A percentile compares a stretch with the other conserved stretches of the same genome.
Evolutionary conservation across 2,329 filamentous ascomycete species (phyloP).

Genomic region (Verticillium isaacii): DNA sequence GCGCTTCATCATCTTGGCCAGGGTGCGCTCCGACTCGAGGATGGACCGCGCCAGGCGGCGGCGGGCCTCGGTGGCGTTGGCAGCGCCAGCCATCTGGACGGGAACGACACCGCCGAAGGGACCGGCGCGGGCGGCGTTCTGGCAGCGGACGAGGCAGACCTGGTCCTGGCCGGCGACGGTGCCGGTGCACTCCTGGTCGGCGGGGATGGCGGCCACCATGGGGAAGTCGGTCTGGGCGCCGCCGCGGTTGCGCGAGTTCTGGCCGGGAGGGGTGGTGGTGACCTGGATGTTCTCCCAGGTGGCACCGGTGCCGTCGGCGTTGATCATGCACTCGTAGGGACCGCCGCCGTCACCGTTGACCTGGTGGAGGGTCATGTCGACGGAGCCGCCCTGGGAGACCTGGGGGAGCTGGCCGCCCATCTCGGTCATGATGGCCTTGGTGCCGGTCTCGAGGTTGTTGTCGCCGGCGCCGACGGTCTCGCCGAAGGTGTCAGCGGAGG

Average conservation of each 20-base stretch:
- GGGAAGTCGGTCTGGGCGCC: slow-evolving; percentile 39
- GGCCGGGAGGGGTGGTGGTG: slow-evolving; percentile 46
- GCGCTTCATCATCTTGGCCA: slow-evolving; percentile 16
- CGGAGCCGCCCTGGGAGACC: slow-evolving; percentile 48
- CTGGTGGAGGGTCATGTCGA: slow-evolving; percentile 62
- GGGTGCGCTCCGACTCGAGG: slow-evolving; percentile 16
- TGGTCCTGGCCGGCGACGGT: slow-evolving; percentile 53
- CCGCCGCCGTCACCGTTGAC: slow-evolving; percentile 64
- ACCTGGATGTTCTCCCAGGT: slow-evolving; percentile 51
- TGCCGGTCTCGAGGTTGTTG: slow-evolving; percentile 54
- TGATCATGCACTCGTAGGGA: slow-evolving; percentile 62
- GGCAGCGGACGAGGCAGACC: slow-evolving; percentile 59
- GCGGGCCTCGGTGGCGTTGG: slow-evolving; percentile 15
- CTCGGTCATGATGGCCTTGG: slow-evolving; percentile 50
- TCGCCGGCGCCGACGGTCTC: slow-evolving; percentile 52
- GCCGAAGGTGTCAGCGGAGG: slow-evolving; percentile 46
- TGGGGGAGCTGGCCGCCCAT: slow-evolving; percentile 55
- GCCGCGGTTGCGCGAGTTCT: slow-evolving; percentile 41
- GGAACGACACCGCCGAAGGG: slow-evolving; percentile 60
- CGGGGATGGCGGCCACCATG: slow-evolving; percentile 54
- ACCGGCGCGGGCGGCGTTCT: slow-evolving; percentile 55
- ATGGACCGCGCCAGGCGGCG: slow-evolving; percentile 19
- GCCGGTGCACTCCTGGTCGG: slow-evolving; percentile 52
- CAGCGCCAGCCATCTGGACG: slow-evolving; percentile 38
- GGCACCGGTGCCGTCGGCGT: slow-evolving; percentile 51